phyloP scores from a whole-genome alignment of 495 filamentous ascomycete species.

The Chlorociboria aeruginascens region DNA sequence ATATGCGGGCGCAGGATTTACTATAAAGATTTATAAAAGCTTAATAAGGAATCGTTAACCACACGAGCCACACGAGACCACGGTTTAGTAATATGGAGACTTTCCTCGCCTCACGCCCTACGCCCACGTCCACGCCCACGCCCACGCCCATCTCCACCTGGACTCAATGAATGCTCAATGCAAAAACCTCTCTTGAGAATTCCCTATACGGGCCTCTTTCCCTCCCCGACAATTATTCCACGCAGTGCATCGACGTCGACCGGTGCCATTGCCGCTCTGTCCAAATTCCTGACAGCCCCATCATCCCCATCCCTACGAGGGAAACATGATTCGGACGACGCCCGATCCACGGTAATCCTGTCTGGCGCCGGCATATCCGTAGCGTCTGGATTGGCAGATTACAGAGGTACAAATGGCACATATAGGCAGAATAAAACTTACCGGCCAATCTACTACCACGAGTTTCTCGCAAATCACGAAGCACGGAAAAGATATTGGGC shows the following conservation, averaged over 20 bases:
- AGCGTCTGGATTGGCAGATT: constrained; percentile 85
- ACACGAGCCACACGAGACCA: neutral
- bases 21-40: too few species aligned
- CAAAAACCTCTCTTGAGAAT: constrained; percentile 68
- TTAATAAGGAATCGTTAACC: neutral
- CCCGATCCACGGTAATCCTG: constrained; percentile 56
- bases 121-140: neutral
- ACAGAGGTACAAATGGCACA: constrained; percentile 79
- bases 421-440: constrained; percentile 85
- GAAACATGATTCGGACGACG: constrained; percentile 16
- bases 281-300: constrained; percentile 55
- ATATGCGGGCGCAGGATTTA: too few species aligned
- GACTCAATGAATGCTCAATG: constrained; percentile 30
- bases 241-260: constrained; percentile 49
- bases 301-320: constrained; percentile 33
- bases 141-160: neutral
- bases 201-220: constrained; percentile 76
- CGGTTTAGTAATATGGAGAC: too few species aligned
- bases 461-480: constrained; percentile 74
- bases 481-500: constrained; percentile 94
- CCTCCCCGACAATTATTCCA: constrained; percentile 67
- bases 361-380: constrained; percentile 92
- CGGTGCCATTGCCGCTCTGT: constrained; percentile 66
- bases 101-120: neutral
- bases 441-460: constrained; percentile 84